These are phyloP conservation scores for Fusarium musae DNA, from an alignment of 2,329 filamentous ascomycete species.

Conservation along the genomic window DNA sequence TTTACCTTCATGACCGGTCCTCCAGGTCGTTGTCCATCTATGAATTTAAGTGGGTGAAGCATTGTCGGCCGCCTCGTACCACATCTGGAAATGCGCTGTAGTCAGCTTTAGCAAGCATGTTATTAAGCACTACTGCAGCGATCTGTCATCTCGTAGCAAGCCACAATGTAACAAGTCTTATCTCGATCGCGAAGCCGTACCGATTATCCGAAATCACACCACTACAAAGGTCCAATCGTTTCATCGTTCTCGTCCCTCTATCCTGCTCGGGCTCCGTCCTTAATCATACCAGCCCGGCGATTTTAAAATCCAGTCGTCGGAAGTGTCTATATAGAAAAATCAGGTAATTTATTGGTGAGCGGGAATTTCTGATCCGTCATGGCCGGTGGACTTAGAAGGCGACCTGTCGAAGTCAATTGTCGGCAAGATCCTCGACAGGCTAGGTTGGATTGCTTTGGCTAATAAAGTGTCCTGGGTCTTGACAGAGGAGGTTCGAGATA, in stretches of 20 bases:
- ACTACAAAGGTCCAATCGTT: not conserved
- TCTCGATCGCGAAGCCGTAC: not conserved
- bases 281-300: too few species aligned
- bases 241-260: not conserved
- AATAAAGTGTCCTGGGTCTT: not conserved
- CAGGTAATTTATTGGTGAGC: too few species aligned
- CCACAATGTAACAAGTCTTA: not conserved
- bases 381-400: not conserved
- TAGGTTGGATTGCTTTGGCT: not conserved
- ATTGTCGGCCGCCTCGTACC: not conserved
- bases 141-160: not conserved
- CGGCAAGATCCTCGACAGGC: not conserved
- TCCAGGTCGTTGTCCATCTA: not conserved
- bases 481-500: rapidly evolving
- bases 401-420: not conserved
- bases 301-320: too few species aligned
- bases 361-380: too few species aligned
- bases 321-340: not conserved
- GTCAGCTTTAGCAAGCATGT: not conserved
- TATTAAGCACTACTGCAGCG: not conserved
- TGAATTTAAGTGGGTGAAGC: not conserved
- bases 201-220: not conserved
- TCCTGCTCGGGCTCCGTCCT: not conserved
- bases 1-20: not conserved
- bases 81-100: not conserved